These are phyloP conservation scores for Cylindrotheca closterium DNA, from an alignment of 108 stramenopile genomes.

Conservation along the genomic window DNA sequence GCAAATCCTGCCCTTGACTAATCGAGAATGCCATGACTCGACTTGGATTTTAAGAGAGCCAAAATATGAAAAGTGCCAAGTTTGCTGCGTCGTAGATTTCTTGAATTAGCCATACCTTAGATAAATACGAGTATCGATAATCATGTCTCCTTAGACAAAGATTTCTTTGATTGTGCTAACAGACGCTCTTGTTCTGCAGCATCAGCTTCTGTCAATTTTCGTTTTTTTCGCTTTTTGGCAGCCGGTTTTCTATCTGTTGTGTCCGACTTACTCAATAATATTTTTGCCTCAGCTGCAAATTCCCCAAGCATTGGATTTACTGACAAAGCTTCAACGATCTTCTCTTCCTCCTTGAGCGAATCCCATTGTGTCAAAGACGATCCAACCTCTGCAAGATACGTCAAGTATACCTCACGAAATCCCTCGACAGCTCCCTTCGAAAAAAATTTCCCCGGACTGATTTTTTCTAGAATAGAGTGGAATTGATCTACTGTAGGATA, in stretches of 20 bases:
- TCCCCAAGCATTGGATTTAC: neutral
- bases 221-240: slow-evolving; percentile 12
- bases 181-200: slow-evolving; percentile 36
- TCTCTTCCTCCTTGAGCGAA: slow-evolving; percentile 1
- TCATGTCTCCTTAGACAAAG: neutral
- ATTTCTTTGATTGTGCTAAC: slow-evolving; percentile 16
- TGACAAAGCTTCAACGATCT: slow-evolving; percentile 3
- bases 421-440: slow-evolving; percentile 1
- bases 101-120: neutral
- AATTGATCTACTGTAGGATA: slow-evolving; percentile 15
- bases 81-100: neutral
- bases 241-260: neutral
- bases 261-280: neutral
- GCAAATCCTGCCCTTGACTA: slow-evolving; percentile 84
- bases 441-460: slow-evolving; percentile 2
- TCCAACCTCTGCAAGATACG: slow-evolving; percentile 10
- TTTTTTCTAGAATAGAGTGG: slow-evolving; percentile 6
- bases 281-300: neutral
- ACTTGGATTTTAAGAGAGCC: no score
- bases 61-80: neutral
- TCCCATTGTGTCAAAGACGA: slow-evolving; percentile 9
- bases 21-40: no score
- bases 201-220: slow-evolving; percentile 15
- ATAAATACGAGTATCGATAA: neutral
- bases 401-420: slow-evolving; percentile 9